Evolutionary conservation across 371 early-diverging fungal genomes (phyloP), one percentile per base, ranked within the genome.

Genomic region (Amoeboaphelidium occidentale): DNA sequence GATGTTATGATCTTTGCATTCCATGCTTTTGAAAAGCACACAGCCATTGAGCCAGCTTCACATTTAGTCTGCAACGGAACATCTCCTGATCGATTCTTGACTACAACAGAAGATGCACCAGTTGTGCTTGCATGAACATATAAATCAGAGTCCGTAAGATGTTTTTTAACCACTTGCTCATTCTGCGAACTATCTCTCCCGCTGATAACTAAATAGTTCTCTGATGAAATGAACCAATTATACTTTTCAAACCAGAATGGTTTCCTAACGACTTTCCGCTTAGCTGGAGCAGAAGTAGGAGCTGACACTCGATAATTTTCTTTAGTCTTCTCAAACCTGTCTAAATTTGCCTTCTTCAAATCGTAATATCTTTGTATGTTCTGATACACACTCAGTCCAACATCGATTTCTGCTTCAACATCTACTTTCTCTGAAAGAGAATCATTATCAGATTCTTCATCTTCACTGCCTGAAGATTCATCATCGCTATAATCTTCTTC

Each of bases 211-310:
- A 99, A 63, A 54, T 81, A 81, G 47, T 85, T 84, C 55, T 98
- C 97, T 0, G 88, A 81, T 2, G 85, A 78, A 25, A 99, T 70
- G 58, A 93, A 97, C 94, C 98, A 99, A 45, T 82, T 55, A 56
- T 96, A 99, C 69, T 94, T 96, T 63, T 99, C 99, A 69, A 99
- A 99, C 99, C 99, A 99, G 45, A 77, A 85, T 1, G 84, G 79
- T 52, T 86, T 89, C 54, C 99, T 82, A 43, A 79, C 74, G 6
- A 44, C 4, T 10, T 13, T 10, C 22, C 44, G 6, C 13, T 44
- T 21, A n/a, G 13, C 4, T 44, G n/a, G n/a, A 57, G 81, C 76
- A 49, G 70, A 75, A 53, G 87, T 84, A 17, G 76, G 65, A 0
- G 78, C 72, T 3, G 76, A 78, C 23, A 48, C 46, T 75, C 48